Conservation (phyloP, 225 moss, liverwort and hornwort species). For the Sphagnum tenellum region DNA sequence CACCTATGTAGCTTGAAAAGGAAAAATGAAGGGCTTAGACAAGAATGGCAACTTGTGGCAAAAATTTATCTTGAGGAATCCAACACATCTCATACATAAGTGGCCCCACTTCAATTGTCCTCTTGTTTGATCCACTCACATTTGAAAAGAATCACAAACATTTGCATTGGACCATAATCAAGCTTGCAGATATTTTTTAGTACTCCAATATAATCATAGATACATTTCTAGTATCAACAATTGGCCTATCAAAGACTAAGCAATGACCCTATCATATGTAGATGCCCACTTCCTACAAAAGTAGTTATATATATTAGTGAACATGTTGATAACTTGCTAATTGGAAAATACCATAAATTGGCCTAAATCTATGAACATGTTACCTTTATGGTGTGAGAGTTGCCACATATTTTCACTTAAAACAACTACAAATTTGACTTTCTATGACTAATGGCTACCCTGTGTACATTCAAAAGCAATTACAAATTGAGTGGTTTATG, state of each 20-base stretch:
- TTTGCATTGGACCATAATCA: slow-evolving; percentile 1
- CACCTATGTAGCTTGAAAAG: background rate
- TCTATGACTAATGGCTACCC: background rate
- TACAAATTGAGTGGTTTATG: no score
- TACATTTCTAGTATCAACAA: no score
- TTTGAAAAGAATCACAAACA: background rate
- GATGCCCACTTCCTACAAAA: no score
- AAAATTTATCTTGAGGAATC: background rate
- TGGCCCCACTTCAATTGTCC: background rate
- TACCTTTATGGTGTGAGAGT: background rate
- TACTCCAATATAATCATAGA: background rate
- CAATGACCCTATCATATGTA: no score
- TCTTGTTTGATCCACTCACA: slow-evolving; percentile 1
- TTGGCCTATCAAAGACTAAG: no score
- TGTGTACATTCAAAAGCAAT: no score
- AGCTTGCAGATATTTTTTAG: background rate
- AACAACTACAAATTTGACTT: background rate
- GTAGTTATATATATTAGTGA: no score
- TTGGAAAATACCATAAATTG: no score
- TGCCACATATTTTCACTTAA: background rate
- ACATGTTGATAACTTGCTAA: no score
- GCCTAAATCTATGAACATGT: no score
- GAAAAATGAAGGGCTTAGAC: background rate
- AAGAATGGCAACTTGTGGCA: background rate
- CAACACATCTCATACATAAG: background rate